These are phyloP conservation scores for Trichothecium roseum DNA, from an alignment of 2,329 filamentous ascomycete genomes.

Conservation along the genomic window DNA sequence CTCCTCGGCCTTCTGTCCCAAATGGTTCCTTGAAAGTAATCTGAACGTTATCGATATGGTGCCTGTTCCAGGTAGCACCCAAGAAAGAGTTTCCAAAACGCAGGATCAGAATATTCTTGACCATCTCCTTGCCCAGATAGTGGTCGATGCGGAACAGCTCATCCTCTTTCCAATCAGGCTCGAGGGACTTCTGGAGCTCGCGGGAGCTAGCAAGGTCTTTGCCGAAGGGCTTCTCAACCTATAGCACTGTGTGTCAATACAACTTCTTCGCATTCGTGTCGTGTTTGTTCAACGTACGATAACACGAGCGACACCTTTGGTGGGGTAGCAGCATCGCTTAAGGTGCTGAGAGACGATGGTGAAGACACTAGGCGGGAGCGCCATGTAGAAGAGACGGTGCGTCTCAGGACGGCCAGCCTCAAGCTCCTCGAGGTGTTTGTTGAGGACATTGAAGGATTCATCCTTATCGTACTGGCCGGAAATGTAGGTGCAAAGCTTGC, in stretches of 20 bases:
- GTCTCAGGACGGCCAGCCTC: conserved; percentile 75
- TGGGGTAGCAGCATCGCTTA: conserved; percentile 94
- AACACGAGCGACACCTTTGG: conserved; percentile 80
- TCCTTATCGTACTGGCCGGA: conserved; percentile 98
- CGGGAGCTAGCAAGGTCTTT: conserved; percentile 93
- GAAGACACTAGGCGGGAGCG: conserved; percentile 93
- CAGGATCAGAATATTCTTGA: conserved; percentile 98
- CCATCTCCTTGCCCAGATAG: conserved; percentile 99
- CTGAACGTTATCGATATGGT: conserved; percentile 98
- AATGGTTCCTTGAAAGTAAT: conserved; percentile 99
- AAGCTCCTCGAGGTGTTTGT: conserved; percentile 74
- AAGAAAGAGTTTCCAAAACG: conserved; percentile 99
- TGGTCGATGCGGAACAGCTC: conserved; percentile 99
- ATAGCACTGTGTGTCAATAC: conserved; percentile 6
- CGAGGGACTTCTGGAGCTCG: conserved; percentile 86
- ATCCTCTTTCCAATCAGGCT: conserved; percentile 97
- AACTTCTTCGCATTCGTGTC: neutral
- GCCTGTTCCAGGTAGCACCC: conserved; percentile 95
- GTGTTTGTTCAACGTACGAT: conserved; percentile 54
- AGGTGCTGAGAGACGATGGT: conserved; percentile 94
- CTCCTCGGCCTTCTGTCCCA: conserved; percentile 92
- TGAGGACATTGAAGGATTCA: conserved; percentile 79
- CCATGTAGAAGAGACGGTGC: conserved; percentile 98
- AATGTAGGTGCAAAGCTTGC: conserved; percentile 79
- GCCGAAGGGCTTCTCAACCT: conserved; percentile 99